Evolutionary conservation across 2,329 filamentous ascomycete species (phyloP), one percentile per base, ranked within the genome.

Genomic region (Colletotrichum sp.): DNA sequence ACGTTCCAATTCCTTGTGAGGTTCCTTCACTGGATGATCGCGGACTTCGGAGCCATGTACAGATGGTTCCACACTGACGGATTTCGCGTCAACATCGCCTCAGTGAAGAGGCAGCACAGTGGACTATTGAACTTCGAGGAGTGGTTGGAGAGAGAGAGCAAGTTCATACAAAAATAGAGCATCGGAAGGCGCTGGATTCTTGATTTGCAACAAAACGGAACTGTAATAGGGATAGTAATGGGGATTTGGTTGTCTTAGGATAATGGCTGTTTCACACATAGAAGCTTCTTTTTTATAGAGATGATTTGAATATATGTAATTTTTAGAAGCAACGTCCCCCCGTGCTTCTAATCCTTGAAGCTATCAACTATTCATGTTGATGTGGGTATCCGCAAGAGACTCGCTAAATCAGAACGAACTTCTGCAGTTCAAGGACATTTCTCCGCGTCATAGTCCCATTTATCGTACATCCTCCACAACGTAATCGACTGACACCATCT

Each of bases 21-120:
- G 16, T 61, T 69, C 4, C 24, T 69, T 12, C 67, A 48, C 21
- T 61, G 67, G 67, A 12, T 69, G 6, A 43, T 69, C 13, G 55
- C 52, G 9, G 67, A 69, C 13, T 69, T 69, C 6, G 67, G 67
- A 18, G 67, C 55, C 2, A 69, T 48, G 52, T 69, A 69, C 15
- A 36, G 16, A n/a, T 69, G 55, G 67, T 69, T 69, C 5, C 13
- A 43, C 2, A 69, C 67, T 2, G 55, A 69, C 28, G 67, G 67
- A 7, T 43, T 69, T n/a, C 18, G 34, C 5, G 55, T 69, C 4
- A 24, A 60, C 9, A 43, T 69, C 2, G 21, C 34, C 18, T 13
- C 24, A 7, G 24, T 43, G 4, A 60, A 26, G 18, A 61, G 34
- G 5, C 32, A 69, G 12, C 16, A 60, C 16, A 13, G 32, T 32